Percentiles rank a stretch among this genome's conserved stretches.
These are phyloP conservation scores for Aegilops umbellulata DNA, from an alignment of 176 grass and related monocot species.

Conservation along the genomic window DNA sequence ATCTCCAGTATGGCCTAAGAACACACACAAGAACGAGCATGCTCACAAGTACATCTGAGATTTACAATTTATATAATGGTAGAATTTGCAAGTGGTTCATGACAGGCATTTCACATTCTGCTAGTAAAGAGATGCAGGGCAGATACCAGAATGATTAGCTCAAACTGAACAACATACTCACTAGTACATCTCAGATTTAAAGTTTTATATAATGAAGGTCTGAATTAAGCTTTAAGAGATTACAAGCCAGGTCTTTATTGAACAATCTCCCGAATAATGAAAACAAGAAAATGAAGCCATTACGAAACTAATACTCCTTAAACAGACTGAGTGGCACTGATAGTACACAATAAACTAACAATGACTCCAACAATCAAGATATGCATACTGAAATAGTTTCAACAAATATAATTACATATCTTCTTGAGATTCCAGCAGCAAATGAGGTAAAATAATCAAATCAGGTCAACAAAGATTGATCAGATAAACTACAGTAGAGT, in stretches of 20 bases:
- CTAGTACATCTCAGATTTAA: background rate
- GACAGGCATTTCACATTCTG: background rate
- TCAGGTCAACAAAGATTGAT: background rate
- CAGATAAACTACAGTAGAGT: background rate
- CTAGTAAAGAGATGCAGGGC: background rate
- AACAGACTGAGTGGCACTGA: too few relatives aligned
- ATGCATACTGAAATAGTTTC: background rate
- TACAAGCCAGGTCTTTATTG: background rate
- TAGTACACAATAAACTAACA: background rate
- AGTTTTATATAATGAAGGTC: background rate
- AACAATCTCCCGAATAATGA: background rate
- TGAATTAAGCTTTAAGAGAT: background rate
- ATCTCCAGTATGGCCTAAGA: conserved; percentile 92
- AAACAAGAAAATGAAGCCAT: background rate
- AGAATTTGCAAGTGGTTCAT: background rate
- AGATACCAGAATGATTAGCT: background rate
- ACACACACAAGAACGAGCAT: conserved; percentile 3
- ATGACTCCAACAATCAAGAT: background rate
- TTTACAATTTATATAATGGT: background rate
- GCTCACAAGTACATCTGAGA: too few relatives aligned
- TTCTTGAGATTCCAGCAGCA: background rate
- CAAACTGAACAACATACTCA: background rate
- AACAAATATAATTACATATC: background rate
- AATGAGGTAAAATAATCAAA: background rate
- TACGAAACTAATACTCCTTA: background rate